Evolutionary conservation across 2,329 filamentous ascomycete genomes (phyloP).

Genomic region (Rhytidhysteron rufulum): DNA sequence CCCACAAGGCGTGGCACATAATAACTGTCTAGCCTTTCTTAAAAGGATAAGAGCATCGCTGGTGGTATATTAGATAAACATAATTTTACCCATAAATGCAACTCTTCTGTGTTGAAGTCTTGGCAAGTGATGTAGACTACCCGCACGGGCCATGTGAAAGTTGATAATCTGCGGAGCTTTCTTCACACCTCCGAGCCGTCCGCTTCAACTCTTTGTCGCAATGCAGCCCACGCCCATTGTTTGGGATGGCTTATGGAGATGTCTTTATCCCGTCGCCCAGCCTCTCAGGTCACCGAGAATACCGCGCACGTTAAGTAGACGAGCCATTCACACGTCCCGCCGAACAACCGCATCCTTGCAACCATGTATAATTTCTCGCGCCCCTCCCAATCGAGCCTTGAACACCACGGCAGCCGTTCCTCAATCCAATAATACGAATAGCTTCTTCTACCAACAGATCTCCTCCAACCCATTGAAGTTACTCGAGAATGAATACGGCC

Average conservation of each 20-base stretch:
- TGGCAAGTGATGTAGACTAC: too few relatives aligned
- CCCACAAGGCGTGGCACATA: too few relatives aligned
- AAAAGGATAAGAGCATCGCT: too few relatives aligned
- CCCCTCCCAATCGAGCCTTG: too few relatives aligned
- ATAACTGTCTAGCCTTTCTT: too few relatives aligned
- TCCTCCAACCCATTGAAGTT: neutral
- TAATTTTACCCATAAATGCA: neutral
- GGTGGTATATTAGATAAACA: neutral
- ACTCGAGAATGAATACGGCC: neutral
- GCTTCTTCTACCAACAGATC: neutral
- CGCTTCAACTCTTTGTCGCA: neutral
- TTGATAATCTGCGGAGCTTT: too few relatives aligned
- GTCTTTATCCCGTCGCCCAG: constrained; percentile 25
- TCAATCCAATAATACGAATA: neutral
- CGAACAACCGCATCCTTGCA: neutral
- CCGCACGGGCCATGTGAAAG: too few relatives aligned
- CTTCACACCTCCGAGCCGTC: neutral
- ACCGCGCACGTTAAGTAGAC: neutral
- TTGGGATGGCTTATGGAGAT: constrained; percentile 32
- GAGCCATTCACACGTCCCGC: neutral
- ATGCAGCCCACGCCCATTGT: constrained; percentile 22
- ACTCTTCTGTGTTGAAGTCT: too few relatives aligned
- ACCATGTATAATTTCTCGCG: too few relatives aligned
- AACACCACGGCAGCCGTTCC: neutral
- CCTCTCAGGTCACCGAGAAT: neutral